phyloP scores from a whole-genome alignment of 169 alveolate genomes.

The Blepharisma undulans region DNA sequence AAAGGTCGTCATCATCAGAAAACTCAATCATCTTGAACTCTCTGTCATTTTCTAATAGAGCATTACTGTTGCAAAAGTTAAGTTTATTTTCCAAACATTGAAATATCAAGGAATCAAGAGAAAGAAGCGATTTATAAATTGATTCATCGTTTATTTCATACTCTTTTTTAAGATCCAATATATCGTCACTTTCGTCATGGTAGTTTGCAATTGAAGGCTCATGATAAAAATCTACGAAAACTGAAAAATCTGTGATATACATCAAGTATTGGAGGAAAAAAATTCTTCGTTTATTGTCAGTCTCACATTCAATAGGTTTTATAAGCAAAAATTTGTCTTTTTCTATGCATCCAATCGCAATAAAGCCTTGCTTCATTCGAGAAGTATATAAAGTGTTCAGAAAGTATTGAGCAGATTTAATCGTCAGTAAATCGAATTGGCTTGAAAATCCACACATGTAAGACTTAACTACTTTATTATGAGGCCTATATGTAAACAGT shows the following conservation, averaged over 20 bases:
- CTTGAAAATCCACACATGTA: not conserved
- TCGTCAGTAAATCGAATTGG: not conserved
- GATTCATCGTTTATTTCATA: not conserved
- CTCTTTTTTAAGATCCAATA: not conserved
- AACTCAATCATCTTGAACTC: not conserved
- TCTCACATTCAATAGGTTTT: not conserved
- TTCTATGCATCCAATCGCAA: not conserved
- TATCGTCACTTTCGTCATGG: not conserved
- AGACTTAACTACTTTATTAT: not conserved
- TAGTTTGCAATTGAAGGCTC: not conserved
- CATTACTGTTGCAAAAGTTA: not conserved
- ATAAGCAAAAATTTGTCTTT: not conserved
- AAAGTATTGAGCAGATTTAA: not conserved
- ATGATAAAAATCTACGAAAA: not conserved
- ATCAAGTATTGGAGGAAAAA: not conserved
- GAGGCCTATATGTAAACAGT: not conserved
- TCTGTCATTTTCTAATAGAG: not conserved
- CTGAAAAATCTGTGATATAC: not conserved
- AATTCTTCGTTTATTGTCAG: not conserved
- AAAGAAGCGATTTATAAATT: not conserved
- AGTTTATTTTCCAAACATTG: constrained; percentile 8
- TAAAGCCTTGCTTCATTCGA: not conserved
- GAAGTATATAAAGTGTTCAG: not conserved
- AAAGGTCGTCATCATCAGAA: not conserved
- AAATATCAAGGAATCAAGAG: constrained; percentile 25